Percentiles rank a stretch among this genome's conserved stretches.
Conservation (phyloP, 306 rosid genomes). For the Luffa acutangula region DNA sequence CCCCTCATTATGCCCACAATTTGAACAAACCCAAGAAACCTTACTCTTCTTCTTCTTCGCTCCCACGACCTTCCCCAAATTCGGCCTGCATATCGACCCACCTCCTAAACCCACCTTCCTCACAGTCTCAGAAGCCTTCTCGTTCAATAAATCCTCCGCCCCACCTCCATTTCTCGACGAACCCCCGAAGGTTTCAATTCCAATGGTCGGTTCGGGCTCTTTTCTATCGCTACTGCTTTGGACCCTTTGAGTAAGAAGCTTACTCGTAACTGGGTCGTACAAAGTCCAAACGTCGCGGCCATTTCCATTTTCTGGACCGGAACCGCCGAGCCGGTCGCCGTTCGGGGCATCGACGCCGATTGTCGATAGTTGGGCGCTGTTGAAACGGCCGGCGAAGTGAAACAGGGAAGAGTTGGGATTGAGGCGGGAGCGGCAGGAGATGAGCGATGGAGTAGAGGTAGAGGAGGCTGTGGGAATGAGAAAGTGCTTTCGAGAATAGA, state of each 20-base stretch:
- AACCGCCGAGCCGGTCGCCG: too few relatives aligned
- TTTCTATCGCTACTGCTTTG: neutral
- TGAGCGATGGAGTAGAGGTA: slow-evolving; percentile 14
- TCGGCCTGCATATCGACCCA: neutral
- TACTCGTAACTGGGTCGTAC: slow-evolving; percentile 15
- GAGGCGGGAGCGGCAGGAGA: slow-evolving; percentile 23
- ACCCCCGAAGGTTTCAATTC: slow-evolving; percentile 7
- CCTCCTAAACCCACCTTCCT: slow-evolving; percentile 19
- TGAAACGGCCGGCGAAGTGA: slow-evolving; percentile 15
- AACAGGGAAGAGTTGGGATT: slow-evolving; percentile 20
- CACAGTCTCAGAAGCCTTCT: slow-evolving; percentile 12
- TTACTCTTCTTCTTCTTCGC: slow-evolving; percentile 34
- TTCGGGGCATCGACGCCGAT: slow-evolving; percentile 10
- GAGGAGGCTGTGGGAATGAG: slow-evolving; percentile 12
- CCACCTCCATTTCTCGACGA: slow-evolving; percentile 1
- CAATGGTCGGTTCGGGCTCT: slow-evolving; percentile 9
- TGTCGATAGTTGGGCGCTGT: slow-evolving; percentile 10
- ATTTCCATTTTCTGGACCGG: neutral
- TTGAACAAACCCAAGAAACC: slow-evolving; percentile 51
- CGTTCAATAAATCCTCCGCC: neutral
- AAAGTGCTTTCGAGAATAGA: slow-evolving; percentile 23
- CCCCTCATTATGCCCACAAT: slow-evolving; percentile 49
- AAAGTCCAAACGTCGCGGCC: slow-evolving; percentile 31
- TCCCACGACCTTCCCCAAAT: slow-evolving; percentile 5
- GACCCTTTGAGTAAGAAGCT: slow-evolving; percentile 5